Conservation (phyloP, 208 protist genomes). For the Wallacemonas sp. region DNA sequence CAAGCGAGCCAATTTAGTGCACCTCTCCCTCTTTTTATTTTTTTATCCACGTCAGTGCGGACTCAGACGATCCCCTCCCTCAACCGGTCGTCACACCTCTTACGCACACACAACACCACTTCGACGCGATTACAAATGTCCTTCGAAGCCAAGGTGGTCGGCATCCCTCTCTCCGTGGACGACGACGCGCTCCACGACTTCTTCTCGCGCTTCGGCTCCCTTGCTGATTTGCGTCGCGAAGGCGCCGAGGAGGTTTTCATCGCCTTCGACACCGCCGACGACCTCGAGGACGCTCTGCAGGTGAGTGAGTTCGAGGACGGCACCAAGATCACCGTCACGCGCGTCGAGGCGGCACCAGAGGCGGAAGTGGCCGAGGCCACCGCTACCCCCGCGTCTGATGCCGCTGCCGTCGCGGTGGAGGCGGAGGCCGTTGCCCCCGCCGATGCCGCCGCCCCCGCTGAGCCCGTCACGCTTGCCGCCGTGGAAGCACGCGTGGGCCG, state of each 20-base stretch:
- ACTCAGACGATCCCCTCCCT: too few species aligned
- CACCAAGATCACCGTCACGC: conserved; percentile 17
- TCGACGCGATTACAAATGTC: background rate
- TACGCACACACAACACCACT: background rate
- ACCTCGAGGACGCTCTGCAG: conserved; percentile 33
- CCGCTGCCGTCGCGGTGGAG: conserved; percentile 7
- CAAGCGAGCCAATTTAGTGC: too few species aligned
- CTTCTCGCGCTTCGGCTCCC: conserved; percentile 59
- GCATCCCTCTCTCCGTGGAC: background rate
- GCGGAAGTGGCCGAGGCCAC: conserved; percentile 1
- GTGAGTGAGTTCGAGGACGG: conserved; percentile 42
- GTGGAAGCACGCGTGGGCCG: conserved; percentile 8
- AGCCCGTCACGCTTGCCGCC: conserved; percentile 19
- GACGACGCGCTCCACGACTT: conserved; percentile 65
- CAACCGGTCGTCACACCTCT: background rate
- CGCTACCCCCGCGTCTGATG: conserved; percentile 17
- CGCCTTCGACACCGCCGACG: conserved; percentile 29
- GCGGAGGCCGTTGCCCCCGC: background rate
- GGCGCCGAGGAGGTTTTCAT: conserved; percentile 19
- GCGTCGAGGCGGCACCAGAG: background rate
- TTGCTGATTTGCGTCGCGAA: conserved; percentile 25
- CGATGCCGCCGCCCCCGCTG: conserved; percentile 12
- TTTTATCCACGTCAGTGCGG: too few species aligned
- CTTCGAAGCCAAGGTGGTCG: conserved; percentile 1
- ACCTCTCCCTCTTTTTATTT: too few species aligned